A percentile compares a stretch with the other conserved stretches of the same genome.
Evolutionary conservation across 106 monocot genomes (phyloP).

Genomic region (Cymbidium sinense): DNA sequence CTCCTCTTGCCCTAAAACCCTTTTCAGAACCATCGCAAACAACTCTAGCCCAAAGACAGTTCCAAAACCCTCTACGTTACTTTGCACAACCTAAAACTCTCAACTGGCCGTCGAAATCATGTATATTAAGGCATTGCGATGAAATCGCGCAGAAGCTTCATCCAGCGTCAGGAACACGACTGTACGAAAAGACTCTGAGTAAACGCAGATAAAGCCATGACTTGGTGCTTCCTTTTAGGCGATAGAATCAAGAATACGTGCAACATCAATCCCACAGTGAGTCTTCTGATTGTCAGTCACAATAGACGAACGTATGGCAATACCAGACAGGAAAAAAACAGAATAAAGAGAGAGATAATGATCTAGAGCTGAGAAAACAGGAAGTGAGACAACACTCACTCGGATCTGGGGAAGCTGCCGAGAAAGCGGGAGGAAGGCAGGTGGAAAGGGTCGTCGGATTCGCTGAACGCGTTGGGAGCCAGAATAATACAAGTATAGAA

Average conservation of each 20-base stretch:
- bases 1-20: constrained; percentile 23
- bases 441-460: neutral
- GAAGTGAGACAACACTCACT: neutral
- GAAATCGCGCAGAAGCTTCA: constrained; percentile 64
- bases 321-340: neutral
- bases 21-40: constrained; percentile 33
- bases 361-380: neutral
- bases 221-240: neutral
- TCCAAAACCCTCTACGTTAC: neutral
- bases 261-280: neutral
- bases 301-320: neutral
- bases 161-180: constrained; percentile 32
- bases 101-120: neutral
- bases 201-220: neutral
- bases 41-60: constrained; percentile 4
- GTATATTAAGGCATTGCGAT: constrained; percentile 7
- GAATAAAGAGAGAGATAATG: neutral
- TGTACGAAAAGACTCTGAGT: constrained; percentile 3
- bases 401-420: neutral
- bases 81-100: neutral
- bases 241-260: neutral
- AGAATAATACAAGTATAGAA: neutral
- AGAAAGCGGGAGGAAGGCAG: neutral
- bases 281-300: neutral
- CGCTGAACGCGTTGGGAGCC: neutral